Evolutionary conservation across 129 eudicot genomes (phyloP).

Genomic region (Flaveria sonorensis): DNA sequence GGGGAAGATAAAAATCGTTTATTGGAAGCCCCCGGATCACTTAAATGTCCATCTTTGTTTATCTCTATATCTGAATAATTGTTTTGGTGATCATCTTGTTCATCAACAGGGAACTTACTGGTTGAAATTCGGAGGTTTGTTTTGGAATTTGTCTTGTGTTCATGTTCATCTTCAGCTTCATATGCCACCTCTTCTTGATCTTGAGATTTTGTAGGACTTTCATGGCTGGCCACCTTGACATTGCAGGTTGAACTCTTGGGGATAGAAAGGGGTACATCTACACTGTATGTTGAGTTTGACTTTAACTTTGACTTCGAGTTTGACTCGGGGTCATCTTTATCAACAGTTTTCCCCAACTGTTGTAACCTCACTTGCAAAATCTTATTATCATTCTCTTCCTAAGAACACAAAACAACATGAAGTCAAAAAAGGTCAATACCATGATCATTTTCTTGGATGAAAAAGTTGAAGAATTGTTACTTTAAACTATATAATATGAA

Average conservation of each 20-base stretch:
- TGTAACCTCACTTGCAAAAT: conserved; percentile 53
- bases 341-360: conserved; percentile 33
- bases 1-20: conserved; percentile 59
- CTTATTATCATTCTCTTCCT: conserved; percentile 43
- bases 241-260: conserved; percentile 50
- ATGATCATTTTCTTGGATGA: not conserved
- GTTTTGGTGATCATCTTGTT: conserved; percentile 28
- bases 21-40: conserved; percentile 70
- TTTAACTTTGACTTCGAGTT: conserved; percentile 26
- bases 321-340: conserved; percentile 36
- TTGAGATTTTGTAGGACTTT: conserved; percentile 44
- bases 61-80: conserved; percentile 34
- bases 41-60: conserved; percentile 55
- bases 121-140: conserved; percentile 26
- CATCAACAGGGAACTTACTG: conserved; percentile 27
- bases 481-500: not conserved
- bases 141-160: conserved; percentile 46
- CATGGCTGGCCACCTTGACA: conserved; percentile 58
- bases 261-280: conserved; percentile 52
- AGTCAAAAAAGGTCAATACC: not conserved
- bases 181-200: conserved; percentile 32
- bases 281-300: conserved; percentile 47
- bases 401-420: conserved; percentile 17
- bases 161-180: conserved; percentile 77
- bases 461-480: not conserved